A percentile compares a stretch with the other conserved stretches of the same genome.
phyloP scores from a whole-genome alignment of 2,329 filamentous ascomycete genomes.

The Aspergillus ochraceoroseus region DNA sequence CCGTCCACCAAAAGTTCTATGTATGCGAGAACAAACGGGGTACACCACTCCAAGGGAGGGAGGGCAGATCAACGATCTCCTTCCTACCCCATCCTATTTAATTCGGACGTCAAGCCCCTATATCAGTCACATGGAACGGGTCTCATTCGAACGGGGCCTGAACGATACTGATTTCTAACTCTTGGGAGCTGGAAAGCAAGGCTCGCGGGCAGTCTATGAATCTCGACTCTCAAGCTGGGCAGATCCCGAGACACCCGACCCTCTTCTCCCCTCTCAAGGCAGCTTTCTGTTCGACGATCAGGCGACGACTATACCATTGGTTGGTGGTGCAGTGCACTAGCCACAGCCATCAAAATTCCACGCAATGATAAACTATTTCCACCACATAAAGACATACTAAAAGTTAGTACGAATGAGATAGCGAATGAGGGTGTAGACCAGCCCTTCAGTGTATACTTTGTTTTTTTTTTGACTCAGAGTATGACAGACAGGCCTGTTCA shows the following conservation, averaged over 20 bases:
- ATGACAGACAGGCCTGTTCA: no score
- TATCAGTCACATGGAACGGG: constrained; percentile 1
- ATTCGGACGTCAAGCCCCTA: no score
- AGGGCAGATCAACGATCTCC: constrained; percentile 5
- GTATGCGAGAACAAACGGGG: not conserved
- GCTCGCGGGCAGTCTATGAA: not conserved
- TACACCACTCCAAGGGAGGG: not conserved
- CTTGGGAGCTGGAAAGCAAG: not conserved
- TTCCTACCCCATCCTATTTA: not conserved
- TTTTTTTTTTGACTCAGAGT: no score
- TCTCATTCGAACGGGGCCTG: not conserved
- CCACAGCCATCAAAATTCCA: no score
- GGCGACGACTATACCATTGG: constrained; percentile 2
- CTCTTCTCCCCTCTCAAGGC: not conserved
- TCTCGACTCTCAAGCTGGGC: not conserved
- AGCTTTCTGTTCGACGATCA: constrained; percentile 2
- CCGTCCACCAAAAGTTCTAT: not conserved
- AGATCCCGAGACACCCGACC: not conserved
- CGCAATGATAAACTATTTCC: no score
- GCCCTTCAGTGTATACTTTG: no score
- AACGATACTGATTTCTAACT: not conserved
- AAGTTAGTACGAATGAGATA: no score
- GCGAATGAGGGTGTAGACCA: no score
- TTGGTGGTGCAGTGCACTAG: no score
- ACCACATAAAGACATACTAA: no score